Percentiles rank a stretch among this genome's conserved stretches.
Conservation (phyloP, 345 rosid genomes). For the Abelmoschus esculentus region DNA sequence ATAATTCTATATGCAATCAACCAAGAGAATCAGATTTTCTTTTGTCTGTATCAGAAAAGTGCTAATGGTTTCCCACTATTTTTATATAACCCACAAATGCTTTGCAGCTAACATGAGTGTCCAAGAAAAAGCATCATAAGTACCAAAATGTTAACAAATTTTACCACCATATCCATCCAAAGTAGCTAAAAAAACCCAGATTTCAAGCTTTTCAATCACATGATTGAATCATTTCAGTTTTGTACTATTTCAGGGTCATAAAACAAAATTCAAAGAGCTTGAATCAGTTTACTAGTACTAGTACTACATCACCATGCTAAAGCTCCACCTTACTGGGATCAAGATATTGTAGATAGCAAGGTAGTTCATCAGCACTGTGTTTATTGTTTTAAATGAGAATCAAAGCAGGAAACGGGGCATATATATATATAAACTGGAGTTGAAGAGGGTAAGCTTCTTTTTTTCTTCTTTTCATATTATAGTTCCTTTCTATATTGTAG, state of each 20-base stretch:
- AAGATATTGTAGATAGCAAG: conserved; percentile 1
- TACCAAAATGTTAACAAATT: neutral
- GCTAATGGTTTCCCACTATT: conserved; percentile 12
- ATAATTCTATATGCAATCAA: conserved; percentile 18
- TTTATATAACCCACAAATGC: conserved; percentile 17
- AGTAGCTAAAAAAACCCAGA: neutral
- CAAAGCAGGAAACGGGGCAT: conserved; percentile 18
- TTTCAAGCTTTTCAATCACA: neutral
- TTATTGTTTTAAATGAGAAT: conserved; percentile 15
- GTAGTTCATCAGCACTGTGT: conserved; percentile 16
- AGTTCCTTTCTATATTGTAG: neutral
- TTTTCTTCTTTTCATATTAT: neutral
- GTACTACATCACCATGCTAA: conserved; percentile 4
- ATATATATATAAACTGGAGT: conserved; percentile 4
- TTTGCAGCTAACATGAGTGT: conserved; percentile 15
- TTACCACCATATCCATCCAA: neutral
- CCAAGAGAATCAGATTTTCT: conserved; percentile 21
- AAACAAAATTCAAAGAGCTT: conserved; percentile 11
- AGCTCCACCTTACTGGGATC: conserved; percentile 13
- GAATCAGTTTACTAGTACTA: conserved; percentile 1
- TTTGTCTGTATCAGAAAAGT: conserved; percentile 27
- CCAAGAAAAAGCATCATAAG: neutral
- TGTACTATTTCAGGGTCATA: conserved; percentile 23
- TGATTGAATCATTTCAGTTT: neutral
- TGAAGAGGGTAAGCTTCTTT: conserved; percentile 28